Conservation (phyloP, 768 basidiomycete species). For the Strobilomyces echinocephalus region DNA sequence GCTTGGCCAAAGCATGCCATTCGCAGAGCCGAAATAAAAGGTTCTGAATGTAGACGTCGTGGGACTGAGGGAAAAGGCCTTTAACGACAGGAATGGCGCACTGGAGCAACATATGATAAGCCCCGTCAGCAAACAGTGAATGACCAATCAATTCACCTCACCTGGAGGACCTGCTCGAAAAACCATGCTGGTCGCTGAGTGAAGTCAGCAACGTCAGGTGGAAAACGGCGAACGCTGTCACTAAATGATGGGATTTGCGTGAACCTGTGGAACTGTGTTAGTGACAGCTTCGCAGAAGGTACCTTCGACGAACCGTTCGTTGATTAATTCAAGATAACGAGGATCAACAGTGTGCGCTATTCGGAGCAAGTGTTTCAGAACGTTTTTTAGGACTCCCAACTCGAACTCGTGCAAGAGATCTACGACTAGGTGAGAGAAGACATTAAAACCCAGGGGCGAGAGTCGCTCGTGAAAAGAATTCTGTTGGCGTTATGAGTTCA, state of each 20-base stretch:
- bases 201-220: not conserved
- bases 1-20: constrained; percentile 1
- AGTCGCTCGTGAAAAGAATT: not conserved
- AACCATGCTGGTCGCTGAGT: not conserved
- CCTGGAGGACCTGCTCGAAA: not conserved
- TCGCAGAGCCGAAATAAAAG: not conserved
- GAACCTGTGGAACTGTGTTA: not conserved
- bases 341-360: not conserved
- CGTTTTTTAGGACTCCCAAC: not conserved
- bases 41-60: not conserved
- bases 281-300: not conserved
- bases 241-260: not conserved
- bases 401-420: not conserved
- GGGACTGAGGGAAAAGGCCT: not conserved
- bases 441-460: not conserved
- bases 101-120: not conserved
- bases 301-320: not conserved
- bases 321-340: not conserved
- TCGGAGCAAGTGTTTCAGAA: not conserved
- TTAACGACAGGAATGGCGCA: not conserved
- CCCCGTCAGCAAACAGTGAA: not conserved
- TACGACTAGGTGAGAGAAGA: not conserved
- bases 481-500: not conserved
- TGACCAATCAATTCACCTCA: not conserved
- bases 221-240: not conserved